These are phyloP conservation scores for Collybiopsis luxurians DNA, from an alignment of 768 basidiomycete species.

Conservation along the genomic window DNA sequence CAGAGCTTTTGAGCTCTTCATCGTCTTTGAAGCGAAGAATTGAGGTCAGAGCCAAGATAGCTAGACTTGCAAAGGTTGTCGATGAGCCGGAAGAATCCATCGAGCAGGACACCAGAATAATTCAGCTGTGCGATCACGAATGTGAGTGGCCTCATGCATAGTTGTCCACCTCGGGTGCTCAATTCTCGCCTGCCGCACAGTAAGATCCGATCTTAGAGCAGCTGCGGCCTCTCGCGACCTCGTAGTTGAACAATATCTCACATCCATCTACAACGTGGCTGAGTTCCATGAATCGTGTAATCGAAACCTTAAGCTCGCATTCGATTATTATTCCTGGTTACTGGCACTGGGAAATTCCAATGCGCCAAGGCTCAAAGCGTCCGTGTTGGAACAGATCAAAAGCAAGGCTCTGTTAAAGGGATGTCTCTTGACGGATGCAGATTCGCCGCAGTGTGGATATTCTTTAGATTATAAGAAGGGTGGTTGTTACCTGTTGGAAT, in stretches of 20 bases:
- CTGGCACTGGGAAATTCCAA: background rate
- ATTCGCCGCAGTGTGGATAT: background rate
- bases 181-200: background rate
- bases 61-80: background rate
- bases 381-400: background rate
- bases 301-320: background rate
- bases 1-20: background rate
- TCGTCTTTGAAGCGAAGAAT: background rate
- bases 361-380: background rate
- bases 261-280: background rate
- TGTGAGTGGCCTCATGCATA: background rate
- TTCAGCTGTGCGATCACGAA: slow-evolving; percentile 1
- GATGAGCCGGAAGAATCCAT: background rate
- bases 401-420: background rate
- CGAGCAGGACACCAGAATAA: background rate
- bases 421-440: background rate
- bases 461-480: slow-evolving; percentile 3
- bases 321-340: background rate
- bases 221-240: background rate
- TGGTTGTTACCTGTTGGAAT: background rate
- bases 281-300: background rate
- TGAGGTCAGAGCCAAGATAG: background rate
- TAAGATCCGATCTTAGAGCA: background rate
- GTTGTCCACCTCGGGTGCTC: background rate
- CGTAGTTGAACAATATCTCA: background rate